These are phyloP conservation scores for Medicago lupulina DNA, from an alignment of 306 rosid species.

Conservation along the genomic window DNA sequence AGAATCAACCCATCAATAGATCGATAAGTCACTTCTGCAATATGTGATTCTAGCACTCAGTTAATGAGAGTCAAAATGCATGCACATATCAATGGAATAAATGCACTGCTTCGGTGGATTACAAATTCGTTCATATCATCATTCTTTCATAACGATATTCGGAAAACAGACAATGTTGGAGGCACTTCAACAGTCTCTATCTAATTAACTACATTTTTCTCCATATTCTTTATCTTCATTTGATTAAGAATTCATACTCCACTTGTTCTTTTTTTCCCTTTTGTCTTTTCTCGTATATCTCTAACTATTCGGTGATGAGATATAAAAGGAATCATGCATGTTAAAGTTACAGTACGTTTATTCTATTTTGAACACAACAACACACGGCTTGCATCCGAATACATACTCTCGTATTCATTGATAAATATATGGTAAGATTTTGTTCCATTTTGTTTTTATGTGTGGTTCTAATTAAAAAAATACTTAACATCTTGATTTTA, in stretches of 20 bases:
- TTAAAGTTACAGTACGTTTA: not conserved
- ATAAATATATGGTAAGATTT: not conserved
- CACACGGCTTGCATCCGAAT: not conserved
- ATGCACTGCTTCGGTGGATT: not conserved
- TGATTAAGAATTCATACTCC: not conserved
- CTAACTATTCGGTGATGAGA: not conserved
- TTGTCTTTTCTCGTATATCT: not conserved
- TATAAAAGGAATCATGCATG: not conserved
- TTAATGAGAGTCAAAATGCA: not conserved
- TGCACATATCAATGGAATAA: not conserved
- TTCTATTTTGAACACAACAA: not conserved
- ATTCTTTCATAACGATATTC: not conserved
- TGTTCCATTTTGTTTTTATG: not conserved
- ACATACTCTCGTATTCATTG: not conserved
- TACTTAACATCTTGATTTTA: not conserved
- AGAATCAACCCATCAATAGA: not conserved
- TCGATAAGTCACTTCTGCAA: not conserved
- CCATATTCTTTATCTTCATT: not conserved
- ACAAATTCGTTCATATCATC: not conserved
- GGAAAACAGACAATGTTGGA: conserved; percentile 19
- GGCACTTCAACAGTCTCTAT: not conserved
- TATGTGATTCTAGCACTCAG: not conserved
- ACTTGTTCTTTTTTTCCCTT: not conserved
- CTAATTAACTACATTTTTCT: not conserved
- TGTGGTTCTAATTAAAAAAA: not conserved